A percentile compares a stretch with the other conserved stretches of the same genome.
phyloP scores from a whole-genome alignment of 2,329 filamentous ascomycete species.

The Metarhizium album region DNA sequence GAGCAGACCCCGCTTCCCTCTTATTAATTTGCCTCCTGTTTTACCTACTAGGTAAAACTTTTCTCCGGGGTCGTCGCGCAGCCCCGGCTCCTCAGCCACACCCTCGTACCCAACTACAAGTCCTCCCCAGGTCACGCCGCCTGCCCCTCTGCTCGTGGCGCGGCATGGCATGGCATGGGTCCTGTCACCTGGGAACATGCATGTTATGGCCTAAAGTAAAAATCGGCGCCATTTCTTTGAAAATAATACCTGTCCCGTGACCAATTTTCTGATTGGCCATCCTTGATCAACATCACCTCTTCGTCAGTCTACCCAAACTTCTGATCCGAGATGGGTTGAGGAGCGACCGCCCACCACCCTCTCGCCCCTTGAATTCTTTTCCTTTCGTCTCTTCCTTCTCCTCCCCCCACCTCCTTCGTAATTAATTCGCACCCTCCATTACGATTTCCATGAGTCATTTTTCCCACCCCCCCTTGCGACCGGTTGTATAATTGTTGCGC shows the following conservation, averaged over 20 bases:
- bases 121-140: slow-evolving; percentile 1
- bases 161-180: not conserved
- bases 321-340: slow-evolving; percentile 18
- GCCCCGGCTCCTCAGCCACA: not conserved
- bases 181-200: not conserved
- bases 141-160: not conserved
- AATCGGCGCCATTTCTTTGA: slow-evolving; percentile 22
- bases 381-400: slow-evolving; percentile 14
- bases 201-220: slow-evolving; percentile 19
- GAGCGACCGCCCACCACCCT: slow-evolving; percentile 11
- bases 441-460: slow-evolving; percentile 22
- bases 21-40: not conserved
- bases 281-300: slow-evolving; percentile 22
- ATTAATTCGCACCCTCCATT: slow-evolving; percentile 14
- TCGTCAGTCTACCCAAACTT: slow-evolving; percentile 19
- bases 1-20: too few relatives aligned
- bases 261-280: slow-evolving; percentile 30
- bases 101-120: not conserved
- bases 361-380: slow-evolving; percentile 9
- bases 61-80: not conserved
- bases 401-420: slow-evolving; percentile 8
- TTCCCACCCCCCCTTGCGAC: slow-evolving; percentile 10
- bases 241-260: slow-evolving; percentile 23
- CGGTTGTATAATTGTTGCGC: slow-evolving; percentile 13
- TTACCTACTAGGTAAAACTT: not conserved